Conservation (phyloP, 225 moss, liverwort and hornwort genomes). For the Bryoerythrophyllum caledonicum region DNA sequence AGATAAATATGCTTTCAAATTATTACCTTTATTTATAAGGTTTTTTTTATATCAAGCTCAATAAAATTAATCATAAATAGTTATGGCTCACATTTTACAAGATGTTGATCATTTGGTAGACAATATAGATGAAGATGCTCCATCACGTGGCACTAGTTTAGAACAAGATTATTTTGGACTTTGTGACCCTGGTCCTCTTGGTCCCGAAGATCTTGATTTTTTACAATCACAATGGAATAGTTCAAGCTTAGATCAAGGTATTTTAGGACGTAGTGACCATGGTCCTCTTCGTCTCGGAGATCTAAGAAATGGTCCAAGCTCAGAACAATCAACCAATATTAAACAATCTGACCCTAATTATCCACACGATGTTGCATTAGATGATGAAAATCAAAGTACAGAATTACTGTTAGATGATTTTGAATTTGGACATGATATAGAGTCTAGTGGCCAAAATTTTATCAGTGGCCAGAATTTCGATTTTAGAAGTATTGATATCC, state of each 20-base stretch:
- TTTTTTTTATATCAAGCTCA: too few relatives aligned
- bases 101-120: neutral
- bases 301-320: neutral
- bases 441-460: too few relatives aligned
- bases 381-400: neutral
- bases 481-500: neutral
- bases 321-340: neutral
- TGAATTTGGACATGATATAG: neutral
- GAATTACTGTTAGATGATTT: neutral
- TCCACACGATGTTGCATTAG: neutral
- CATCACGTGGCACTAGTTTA: neutral
- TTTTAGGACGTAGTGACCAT: too few relatives aligned
- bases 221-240: neutral
- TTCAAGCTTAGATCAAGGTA: neutral
- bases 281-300: too few relatives aligned
- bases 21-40: too few relatives aligned
- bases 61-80: neutral
- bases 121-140: neutral
- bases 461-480: too few relatives aligned
- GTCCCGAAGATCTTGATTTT: neutral
- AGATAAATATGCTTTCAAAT: too few relatives aligned
- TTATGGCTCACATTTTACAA: conserved; percentile 27
- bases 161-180: neutral
- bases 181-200: neutral
- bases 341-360: too few relatives aligned